phyloP scores from a whole-genome alignment of 176 grass and related monocot genomes.

The Musa beccarii region DNA sequence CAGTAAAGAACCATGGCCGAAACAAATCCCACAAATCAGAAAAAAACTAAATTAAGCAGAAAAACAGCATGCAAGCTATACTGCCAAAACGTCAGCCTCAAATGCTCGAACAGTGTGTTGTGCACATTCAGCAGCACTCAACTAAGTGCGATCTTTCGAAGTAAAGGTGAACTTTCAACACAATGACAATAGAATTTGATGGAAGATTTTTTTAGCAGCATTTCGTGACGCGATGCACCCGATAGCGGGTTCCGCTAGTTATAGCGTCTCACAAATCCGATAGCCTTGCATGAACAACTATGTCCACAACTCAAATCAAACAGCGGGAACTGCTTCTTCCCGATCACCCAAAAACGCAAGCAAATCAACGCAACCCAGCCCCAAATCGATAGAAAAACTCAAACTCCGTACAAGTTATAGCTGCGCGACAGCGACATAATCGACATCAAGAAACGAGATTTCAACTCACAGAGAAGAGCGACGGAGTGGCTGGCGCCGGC shows the following conservation, averaged over 20 bases:
- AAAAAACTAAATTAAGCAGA: background rate
- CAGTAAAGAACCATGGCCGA: background rate
- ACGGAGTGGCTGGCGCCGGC: slow-evolving; percentile 93
- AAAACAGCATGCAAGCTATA: background rate
- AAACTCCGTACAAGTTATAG: background rate
- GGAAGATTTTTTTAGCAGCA: background rate
- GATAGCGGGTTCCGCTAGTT: background rate
- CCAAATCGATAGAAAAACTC: too few relatives aligned
- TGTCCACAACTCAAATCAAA: too few relatives aligned
- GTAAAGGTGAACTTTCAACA: background rate
- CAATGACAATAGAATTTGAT: background rate
- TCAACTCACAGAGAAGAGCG: slow-evolving; percentile 78
- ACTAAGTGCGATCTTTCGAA: background rate
- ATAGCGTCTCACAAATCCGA: background rate
- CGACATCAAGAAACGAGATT: background rate
- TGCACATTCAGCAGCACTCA: background rate
- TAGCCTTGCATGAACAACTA: too few relatives aligned
- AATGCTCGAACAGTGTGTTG: background rate
- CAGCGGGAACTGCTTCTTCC: too few relatives aligned
- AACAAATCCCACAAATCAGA: background rate
- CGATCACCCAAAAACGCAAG: background rate
- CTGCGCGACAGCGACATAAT: background rate
- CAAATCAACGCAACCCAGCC: background rate
- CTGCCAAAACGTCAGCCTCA: too few relatives aligned
- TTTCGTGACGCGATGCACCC: background rate